Evolutionary conservation across 2,329 filamentous ascomycete species (phyloP), one percentile per base, ranked within the genome.

Genomic region (Botrytis byssoidea): DNA sequence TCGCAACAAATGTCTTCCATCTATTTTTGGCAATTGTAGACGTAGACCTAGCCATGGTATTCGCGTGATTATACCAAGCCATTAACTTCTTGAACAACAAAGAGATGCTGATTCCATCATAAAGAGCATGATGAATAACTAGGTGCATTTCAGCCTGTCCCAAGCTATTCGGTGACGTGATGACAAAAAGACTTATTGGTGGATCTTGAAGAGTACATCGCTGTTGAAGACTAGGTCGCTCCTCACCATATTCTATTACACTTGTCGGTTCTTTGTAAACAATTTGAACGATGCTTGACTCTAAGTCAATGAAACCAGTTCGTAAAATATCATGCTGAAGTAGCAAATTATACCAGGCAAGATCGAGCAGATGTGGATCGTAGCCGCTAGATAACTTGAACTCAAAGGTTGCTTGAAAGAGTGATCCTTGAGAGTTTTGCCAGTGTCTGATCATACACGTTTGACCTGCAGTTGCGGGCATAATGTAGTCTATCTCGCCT

Each of bases 51-150:
- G n/a, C 51, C 37, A 64, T 44, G 8, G 40, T 29, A 1, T 84
- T 22, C 84, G 82, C 7, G 80, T 78, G 25, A 77, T 79, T 57
- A 78, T 83, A 82, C 81, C 90, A 51, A 84, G 78, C 75, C 75
- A 85, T 81, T 20, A 91, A 82, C 59, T 87, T 82, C 22, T 86
- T 80, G 35, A 94, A 83, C 9, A 97, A 83, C 0, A 86, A 80
- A 0, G 90, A 88, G 7, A 98, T 84, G 78, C 93, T 96, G 74
- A 97, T 86, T 9, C 91, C 94, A 81, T 98, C 95, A 79, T 98
- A 98, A 0, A 98, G 85, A 0, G 93, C 92, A 81, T 98, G 95
- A 76, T 97, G 94, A 7, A 98, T 91, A 40, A 85, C 85, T 8
- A 94, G 84, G 3, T 87, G 76, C 14, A 82, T 40, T 0, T 75